Evolutionary conservation across 257 asterid species (phyloP).

Genomic region (Ophiorrhiza pumila): DNA sequence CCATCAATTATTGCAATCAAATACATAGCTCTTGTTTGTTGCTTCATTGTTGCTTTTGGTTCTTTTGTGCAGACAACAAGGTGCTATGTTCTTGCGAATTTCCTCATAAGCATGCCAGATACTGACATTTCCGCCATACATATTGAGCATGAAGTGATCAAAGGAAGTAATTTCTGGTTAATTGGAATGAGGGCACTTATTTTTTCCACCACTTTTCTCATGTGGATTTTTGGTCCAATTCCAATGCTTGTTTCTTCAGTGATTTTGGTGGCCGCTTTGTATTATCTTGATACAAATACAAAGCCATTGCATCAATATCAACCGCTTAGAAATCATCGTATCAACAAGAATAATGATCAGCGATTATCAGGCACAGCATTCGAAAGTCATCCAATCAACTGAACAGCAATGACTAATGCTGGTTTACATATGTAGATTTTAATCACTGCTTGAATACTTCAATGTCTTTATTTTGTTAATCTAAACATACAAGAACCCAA

Average conservation of each 20-base stretch:
- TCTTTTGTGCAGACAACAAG: constrained; percentile 47
- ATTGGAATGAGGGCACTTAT: constrained; percentile 46
- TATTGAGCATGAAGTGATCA: constrained; percentile 43
- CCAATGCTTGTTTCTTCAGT: constrained; percentile 51
- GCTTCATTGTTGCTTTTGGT: constrained; percentile 52
- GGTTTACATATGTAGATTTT: no score
- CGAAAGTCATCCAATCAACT: neutral
- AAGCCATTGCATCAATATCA: constrained; percentile 13
- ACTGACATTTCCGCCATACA: constrained; percentile 27
- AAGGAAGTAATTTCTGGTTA: constrained; percentile 48
- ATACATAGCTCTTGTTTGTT: constrained; percentile 43
- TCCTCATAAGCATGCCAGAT: constrained; percentile 59
- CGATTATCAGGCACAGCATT: neutral
- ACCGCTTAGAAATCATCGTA: neutral
- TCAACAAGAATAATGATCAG: constrained; percentile 20
- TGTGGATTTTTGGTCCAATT: constrained; percentile 69
- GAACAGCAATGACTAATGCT: no score
- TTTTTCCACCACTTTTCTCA: constrained; percentile 41
- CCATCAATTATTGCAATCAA: constrained; percentile 38
- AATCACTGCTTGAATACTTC: no score
- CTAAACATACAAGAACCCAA: no score
- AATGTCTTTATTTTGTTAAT: no score
- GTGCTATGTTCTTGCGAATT: constrained; percentile 42
- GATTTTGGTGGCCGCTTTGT: constrained; percentile 36
- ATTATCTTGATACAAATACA: constrained; percentile 40